Conservation (phyloP, 352 stramenopile genomes). For the Phytophthora pistaciae region DNA sequence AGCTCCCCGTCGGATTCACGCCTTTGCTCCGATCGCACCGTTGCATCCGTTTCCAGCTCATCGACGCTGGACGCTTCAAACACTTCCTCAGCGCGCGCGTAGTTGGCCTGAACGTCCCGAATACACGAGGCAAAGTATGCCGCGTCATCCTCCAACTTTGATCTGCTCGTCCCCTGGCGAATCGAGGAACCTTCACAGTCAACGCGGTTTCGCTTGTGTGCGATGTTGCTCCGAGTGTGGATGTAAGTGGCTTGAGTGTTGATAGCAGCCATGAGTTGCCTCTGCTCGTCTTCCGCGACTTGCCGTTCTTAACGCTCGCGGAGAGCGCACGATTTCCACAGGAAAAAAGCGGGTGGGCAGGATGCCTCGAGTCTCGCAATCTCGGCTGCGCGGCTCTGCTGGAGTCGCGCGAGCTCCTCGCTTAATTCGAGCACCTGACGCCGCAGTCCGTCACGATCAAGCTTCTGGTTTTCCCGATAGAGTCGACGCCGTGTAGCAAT, state of each 20-base stretch:
- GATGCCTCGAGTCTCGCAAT: not conserved
- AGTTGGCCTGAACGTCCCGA: constrained; percentile 12
- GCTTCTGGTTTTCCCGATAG: no score
- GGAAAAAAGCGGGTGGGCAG: not conserved
- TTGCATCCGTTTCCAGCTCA: not conserved
- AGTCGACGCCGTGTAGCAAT: not conserved
- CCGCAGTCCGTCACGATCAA: no score
- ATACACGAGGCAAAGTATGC: constrained; percentile 8
- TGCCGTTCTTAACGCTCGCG: not conserved
- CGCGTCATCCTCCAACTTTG: not conserved
- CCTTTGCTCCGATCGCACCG: not conserved
- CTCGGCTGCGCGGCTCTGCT: no score
- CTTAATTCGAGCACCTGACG: no score
- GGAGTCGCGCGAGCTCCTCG: no score
- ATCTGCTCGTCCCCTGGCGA: not conserved
- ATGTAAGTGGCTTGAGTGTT: not conserved
- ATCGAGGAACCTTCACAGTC: not conserved
- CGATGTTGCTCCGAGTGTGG: not conserved
- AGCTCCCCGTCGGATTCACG: not conserved
- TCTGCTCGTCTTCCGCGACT: not conserved
- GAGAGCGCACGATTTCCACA: not conserved
- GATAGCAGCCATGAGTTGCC: not conserved
- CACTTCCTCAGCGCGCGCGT: constrained; percentile 2
- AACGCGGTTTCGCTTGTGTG: not conserved
- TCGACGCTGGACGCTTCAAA: not conserved